Base-by-base conservation (phyloP, 805 yeast species). In the Hanseniaspora hatyaiensis region DNA sequence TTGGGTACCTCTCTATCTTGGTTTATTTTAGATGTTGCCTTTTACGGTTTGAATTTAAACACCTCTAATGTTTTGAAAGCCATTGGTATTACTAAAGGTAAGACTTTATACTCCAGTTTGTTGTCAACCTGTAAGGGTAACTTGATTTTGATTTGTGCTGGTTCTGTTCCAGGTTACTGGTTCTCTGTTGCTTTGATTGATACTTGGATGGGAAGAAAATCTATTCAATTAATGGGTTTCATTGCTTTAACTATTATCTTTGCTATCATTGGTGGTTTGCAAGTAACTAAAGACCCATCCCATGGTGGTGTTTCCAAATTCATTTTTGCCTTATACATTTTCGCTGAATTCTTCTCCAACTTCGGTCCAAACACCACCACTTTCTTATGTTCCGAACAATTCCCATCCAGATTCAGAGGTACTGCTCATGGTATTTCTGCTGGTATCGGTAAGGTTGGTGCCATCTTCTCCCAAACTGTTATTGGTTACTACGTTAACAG, bases 141-240 rank as follows among this genome's bases (percentile, higher is more conserved):
- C 68, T 74, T 86, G 72, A 86, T 86, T 68, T 74, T 86, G 64
- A 77, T 86, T 53, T 84, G 94, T 74, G 96, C 96, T 50, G 96
- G 96, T 72, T 75, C 92, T 39, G 76, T 86, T 66, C 95, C 95
- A 58, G 96, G 96, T 61, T 86, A 86, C 69, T 86, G 95, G 95
- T 69, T 73, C 52, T 63, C 89, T 28, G 85, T 80, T 57, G 86
- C 86, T 45, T 79, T 89, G 40, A 63, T 86, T 52, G 96, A 86
- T 66, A 71, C 68, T 32, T 48, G 36, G 33, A 57, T 86, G 56
- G 96, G 96, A 58, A 79, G 96, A 73, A 84, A 81, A 66, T 78
- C 87, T 53, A 69, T 86, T 53, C 95, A 87, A 70, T 51, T 84
- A 19, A 69, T 68, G 59, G 94, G 95, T 58, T 86, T 86, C 71